Conservation (phyloP, 2,329 filamentous ascomycete genomes). For the Fusarium bulbicola region DNA sequence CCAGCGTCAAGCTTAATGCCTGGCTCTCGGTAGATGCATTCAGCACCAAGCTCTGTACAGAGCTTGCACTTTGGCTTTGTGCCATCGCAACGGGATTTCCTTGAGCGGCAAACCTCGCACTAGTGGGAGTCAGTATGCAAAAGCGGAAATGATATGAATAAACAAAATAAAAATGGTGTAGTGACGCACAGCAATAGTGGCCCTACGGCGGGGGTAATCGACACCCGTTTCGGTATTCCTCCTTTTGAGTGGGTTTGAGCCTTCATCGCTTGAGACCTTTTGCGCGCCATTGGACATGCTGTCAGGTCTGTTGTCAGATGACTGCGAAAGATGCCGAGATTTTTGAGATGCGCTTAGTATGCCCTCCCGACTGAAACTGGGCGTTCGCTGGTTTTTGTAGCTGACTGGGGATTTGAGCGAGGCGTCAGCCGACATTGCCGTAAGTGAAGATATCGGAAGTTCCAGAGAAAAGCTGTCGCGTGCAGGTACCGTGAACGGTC, state of each 20-base stretch:
- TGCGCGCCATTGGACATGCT: conserved; percentile 55
- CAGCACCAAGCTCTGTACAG: conserved; percentile 81
- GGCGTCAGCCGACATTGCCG: conserved; percentile 52
- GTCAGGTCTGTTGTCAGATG: conserved; percentile 59
- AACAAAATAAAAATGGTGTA: not conserved
- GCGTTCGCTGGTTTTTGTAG: conserved; percentile 57
- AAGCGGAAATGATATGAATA: not conserved
- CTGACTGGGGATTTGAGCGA: conserved; percentile 62
- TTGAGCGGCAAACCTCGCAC: conserved; percentile 84
- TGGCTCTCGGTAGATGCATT: conserved; percentile 85
- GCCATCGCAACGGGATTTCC: conserved; percentile 83
- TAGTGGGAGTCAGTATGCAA: conserved; percentile 47
- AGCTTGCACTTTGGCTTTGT: conserved; percentile 85
- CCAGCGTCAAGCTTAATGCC: conserved; percentile 88
- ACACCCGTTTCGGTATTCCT: conserved; percentile 69
- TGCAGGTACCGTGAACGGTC: conserved; percentile 56
- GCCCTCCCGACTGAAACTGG: conserved; percentile 61
- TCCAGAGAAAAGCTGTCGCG: conserved; percentile 61
- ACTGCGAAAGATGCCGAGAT: conserved; percentile 64
- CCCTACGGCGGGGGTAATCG: conserved; percentile 71
- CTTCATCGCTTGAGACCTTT: conserved; percentile 60
- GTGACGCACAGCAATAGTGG: conserved; percentile 70
- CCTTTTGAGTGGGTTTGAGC: conserved; percentile 67
- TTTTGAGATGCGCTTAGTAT: conserved; percentile 64
- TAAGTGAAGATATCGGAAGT: conserved; percentile 56